Percentiles rank a stretch among this genome's conserved stretches.
These are phyloP conservation scores for Clavulina sp. DNA, from an alignment of 768 basidiomycete species.

Conservation along the genomic window DNA sequence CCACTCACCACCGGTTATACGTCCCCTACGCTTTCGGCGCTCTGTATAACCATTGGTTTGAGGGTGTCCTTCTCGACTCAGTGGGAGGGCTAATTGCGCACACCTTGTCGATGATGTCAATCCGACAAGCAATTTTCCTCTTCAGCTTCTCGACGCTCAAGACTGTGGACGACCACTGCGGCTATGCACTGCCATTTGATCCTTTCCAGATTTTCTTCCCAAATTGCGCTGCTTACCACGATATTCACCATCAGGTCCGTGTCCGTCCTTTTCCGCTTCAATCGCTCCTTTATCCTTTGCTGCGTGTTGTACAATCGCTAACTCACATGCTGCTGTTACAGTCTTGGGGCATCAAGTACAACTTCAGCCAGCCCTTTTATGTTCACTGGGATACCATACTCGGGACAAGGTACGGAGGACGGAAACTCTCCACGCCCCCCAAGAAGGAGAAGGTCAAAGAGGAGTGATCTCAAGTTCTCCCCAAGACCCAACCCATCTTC, in stretches of 20 bases:
- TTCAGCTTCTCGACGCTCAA: constrained; percentile 76
- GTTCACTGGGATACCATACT: constrained; percentile 81
- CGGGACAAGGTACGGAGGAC: constrained; percentile 57
- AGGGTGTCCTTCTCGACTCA: constrained; percentile 81
- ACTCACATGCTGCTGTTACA: background rate
- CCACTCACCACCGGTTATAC: constrained; percentile 88
- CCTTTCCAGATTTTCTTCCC: constrained; percentile 69
- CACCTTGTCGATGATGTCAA: constrained; percentile 41
- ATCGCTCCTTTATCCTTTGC: background rate
- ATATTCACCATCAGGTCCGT: constrained; percentile 86
- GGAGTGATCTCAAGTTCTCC: no score
- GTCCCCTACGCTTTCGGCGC: constrained; percentile 95
- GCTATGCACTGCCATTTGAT: constrained; percentile 79
- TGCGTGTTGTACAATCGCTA: background rate
- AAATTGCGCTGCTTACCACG: constrained; percentile 95
- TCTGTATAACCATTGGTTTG: constrained; percentile 91
- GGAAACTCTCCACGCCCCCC: no score
- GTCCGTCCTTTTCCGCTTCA: background rate
- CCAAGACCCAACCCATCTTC: no score
- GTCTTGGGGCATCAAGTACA: constrained; percentile 69
- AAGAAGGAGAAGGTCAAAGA: no score
- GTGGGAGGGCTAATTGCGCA: constrained; percentile 70
- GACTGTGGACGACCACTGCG: constrained; percentile 93
- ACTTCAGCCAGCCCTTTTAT: constrained; percentile 93
- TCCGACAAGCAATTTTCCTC: constrained; percentile 69